Evolutionary conservation across 108 stramenopile genomes (phyloP), one percentile per base, ranked within the genome.

Genomic region (Skeletonema marinoi): DNA sequence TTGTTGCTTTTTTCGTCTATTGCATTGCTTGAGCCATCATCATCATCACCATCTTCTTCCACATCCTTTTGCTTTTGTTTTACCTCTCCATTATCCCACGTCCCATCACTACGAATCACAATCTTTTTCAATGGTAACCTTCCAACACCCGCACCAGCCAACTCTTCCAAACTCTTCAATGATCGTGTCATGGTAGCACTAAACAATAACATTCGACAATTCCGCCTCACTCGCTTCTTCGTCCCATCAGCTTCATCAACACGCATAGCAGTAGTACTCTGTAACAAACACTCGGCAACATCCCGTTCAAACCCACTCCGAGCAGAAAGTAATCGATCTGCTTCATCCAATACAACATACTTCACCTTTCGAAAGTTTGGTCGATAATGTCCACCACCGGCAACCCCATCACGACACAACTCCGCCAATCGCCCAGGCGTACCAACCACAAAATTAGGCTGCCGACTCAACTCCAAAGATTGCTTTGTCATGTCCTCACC

Each of bases 301-400:
- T 98, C 97, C 33, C 87, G 68, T 71, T 97, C 96, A 75, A 99
- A 96, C 6, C 94, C 94, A 61, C 86, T 92, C 38, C 83, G 77
- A 19, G 92, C 80, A 12, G 88, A 73, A 63, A 99, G 73, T 66
- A 99, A 77, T 30, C 99, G 95, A 88, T 99, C 99, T 2, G 99
- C 99, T 78, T 99, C 99, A 69, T 99, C 99, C 66, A 99, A 82
- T 12, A 99, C 98, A 41, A 99, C 74, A 74, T 86, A 97, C 36
- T 78, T 82, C 7, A 92, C 86, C 62, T 95, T 94, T 32, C 78
- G 77, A 32, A 92, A 79, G 64, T 86, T 88, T 6, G 94, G 94
- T 25, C 88, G 66, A 64, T 66, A 59, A 5, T 84, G 87, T 11
- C 16, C 4, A 56, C 1, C 25, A 19, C 75, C n/a, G n/a, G n/a